Evolutionary conservation across 2,329 filamentous ascomycete genomes (phyloP).

Genomic region (Botrytis tulipae): DNA sequence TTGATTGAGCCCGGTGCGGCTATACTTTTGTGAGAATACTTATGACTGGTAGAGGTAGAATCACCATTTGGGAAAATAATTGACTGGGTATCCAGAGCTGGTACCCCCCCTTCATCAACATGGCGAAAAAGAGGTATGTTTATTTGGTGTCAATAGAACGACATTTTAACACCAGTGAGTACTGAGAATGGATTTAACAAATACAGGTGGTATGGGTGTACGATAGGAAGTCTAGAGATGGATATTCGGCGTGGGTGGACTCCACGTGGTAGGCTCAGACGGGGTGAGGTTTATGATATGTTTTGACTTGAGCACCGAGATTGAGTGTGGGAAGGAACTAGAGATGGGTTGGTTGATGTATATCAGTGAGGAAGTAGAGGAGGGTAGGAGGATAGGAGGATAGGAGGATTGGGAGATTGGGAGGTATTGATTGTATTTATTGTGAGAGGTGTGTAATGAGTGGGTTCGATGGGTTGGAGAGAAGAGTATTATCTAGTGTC

Average conservation of each 20-base stretch:
- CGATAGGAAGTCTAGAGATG: not conserved
- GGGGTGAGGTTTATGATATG: fast-evolving
- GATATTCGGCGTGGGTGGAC: fast-evolving
- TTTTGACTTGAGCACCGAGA: not conserved
- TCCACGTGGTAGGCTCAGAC: fast-evolving
- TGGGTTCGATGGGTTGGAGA: not conserved
- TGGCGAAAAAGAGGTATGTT: not conserved
- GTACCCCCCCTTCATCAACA: too few species aligned
- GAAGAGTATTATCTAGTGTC: not conserved
- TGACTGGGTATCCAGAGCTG: too few species aligned
- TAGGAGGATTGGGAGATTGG: not conserved
- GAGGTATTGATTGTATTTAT: too few species aligned
- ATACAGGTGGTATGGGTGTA: not conserved
- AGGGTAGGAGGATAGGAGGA: not conserved
- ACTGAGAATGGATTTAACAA: fast-evolving
- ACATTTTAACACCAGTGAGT: not conserved
- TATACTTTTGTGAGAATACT: too few species aligned
- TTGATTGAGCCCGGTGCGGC: too few species aligned
- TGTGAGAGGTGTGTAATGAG: not conserved
- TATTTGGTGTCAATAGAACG: not conserved
- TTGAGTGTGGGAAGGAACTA: not conserved
- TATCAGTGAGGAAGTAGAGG: not conserved
- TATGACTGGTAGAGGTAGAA: too few species aligned
- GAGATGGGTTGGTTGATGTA: not conserved
- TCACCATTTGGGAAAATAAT: too few species aligned